Evolutionary conservation across 2,329 filamentous ascomycete genomes (phyloP).

Genomic region (Aspergillus quadricinctus): DNA sequence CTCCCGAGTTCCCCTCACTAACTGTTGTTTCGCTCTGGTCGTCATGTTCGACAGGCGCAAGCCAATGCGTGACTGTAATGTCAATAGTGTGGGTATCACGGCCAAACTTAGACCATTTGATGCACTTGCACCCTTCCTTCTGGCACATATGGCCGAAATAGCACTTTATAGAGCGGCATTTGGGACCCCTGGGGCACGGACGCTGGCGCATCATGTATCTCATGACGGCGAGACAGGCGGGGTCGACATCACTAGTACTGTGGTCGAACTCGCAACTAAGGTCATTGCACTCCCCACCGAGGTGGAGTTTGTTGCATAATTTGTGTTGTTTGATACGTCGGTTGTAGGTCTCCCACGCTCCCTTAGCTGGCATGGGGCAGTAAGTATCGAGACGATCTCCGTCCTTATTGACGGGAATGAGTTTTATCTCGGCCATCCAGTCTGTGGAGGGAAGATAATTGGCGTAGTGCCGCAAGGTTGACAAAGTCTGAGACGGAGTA

Average conservation of each 20-base stretch:
- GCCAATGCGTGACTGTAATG: constrained; percentile 20
- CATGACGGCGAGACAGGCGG: constrained; percentile 38
- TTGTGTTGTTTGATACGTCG: constrained; percentile 37
- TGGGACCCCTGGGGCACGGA: constrained; percentile 39
- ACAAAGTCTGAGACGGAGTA: constrained; percentile 12
- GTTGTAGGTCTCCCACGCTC: constrained; percentile 40
- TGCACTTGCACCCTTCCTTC: constrained; percentile 27
- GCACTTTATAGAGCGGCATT: constrained; percentile 44
- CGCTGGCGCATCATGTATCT: constrained; percentile 43
- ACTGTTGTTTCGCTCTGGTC: no score
- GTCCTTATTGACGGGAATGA: constrained; percentile 46
- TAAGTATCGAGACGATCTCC: constrained; percentile 47
- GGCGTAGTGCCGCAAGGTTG: constrained; percentile 7
- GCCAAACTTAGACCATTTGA: constrained; percentile 28
- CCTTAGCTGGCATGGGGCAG: constrained; percentile 31
- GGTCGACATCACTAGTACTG: constrained; percentile 30
- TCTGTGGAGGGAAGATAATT: constrained; percentile 14
- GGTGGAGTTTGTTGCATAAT: constrained; percentile 48
- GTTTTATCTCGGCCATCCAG: constrained; percentile 15
- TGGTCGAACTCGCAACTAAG: constrained; percentile 46
- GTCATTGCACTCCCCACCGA: constrained; percentile 38
- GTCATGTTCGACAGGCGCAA: constrained; percentile 16
- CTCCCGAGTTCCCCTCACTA: not conserved
- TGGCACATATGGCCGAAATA: constrained; percentile 44
- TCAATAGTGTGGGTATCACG: constrained; percentile 25